Conservation (phyloP, 495 filamentous ascomycete species). For the Penicillium samsonianum region DNA sequence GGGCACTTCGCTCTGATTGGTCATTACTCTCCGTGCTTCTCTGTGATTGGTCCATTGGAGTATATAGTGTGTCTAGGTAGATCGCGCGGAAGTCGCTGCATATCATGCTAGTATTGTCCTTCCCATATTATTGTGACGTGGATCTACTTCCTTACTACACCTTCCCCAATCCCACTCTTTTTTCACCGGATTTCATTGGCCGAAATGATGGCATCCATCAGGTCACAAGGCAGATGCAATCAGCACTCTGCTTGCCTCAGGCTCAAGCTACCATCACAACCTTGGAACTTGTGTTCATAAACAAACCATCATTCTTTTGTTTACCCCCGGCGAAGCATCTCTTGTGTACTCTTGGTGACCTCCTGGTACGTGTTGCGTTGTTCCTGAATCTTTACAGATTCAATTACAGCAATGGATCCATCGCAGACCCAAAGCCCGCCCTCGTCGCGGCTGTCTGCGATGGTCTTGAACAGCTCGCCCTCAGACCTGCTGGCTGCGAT, state of each 20-base stretch:
- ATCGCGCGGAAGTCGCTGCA: no score
- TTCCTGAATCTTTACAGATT: neutral
- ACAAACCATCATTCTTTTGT: neutral
- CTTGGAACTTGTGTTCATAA: neutral
- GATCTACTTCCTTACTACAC: neutral
- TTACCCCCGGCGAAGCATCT: neutral
- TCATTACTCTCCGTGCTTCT: no score
- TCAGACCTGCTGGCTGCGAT: neutral
- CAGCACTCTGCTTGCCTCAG: neutral
- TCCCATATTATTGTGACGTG: no score
- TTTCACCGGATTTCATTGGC: neutral
- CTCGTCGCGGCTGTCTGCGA: neutral
- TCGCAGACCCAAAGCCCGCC: neutral
- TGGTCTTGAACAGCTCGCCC: neutral
- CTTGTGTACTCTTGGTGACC: neutral
- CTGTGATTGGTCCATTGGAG: no score
- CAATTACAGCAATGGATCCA: neutral
- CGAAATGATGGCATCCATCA: neutral
- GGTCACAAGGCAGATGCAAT: neutral
- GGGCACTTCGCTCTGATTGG: no score
- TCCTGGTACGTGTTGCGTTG: neutral
- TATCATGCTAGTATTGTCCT: no score
- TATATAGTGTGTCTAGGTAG: no score
- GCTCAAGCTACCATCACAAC: neutral
- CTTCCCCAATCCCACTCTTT: neutral